phyloP scores from a whole-genome alignment of 2,329 filamentous ascomycete species.

The Hypoxylon rubiginosum region DNA sequence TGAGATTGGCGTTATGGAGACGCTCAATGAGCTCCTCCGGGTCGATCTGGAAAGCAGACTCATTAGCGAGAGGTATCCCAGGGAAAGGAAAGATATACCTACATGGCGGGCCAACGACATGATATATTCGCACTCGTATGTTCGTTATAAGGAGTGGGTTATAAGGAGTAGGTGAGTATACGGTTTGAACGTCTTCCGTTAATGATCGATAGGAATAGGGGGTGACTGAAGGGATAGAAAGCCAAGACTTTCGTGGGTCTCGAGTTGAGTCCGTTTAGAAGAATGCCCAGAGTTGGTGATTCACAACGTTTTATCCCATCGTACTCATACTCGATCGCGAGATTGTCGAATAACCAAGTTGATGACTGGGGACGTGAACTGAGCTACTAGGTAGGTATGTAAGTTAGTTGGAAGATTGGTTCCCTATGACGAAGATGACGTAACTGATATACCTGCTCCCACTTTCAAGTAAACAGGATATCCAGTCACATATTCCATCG shows the following conservation, averaged over 20 bases:
- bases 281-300: background rate
- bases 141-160: background rate
- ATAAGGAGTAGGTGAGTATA: background rate
- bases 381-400: too few relatives aligned
- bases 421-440: constrained; percentile 32
- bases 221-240: background rate
- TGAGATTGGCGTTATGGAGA: constrained; percentile 61
- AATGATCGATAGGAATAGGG: too few relatives aligned
- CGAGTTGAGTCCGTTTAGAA: constrained; percentile 2
- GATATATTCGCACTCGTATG: background rate
- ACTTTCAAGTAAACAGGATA: constrained; percentile 2
- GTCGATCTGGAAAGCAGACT: constrained; percentile 59
- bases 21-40: constrained; percentile 68
- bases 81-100: background rate
- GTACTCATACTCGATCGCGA: background rate
- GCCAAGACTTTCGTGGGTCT: constrained; percentile 13
- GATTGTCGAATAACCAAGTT: constrained; percentile 7
- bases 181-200: too few relatives aligned
- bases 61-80: background rate
- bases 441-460: constrained; percentile 9
- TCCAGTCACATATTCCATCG: constrained; percentile 2
- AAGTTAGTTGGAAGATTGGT: constrained; percentile 15
- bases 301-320: constrained; percentile 7
- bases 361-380: background rate
- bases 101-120: constrained; percentile 41